phyloP scores from a whole-genome alignment of 257 asterid species.

The Ilex asprella region DNA sequence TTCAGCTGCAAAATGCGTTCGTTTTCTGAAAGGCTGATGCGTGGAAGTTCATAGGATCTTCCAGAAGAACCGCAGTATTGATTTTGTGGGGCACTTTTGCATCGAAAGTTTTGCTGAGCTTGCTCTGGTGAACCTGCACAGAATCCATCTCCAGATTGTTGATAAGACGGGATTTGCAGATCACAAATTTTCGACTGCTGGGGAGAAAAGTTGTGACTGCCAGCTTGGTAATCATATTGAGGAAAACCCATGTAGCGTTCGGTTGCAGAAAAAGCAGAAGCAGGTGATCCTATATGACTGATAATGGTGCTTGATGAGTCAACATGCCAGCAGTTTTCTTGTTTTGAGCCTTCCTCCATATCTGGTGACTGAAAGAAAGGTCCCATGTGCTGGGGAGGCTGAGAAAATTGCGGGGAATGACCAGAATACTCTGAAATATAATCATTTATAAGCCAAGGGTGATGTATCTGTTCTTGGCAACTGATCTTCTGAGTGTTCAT shows the following conservation, averaged over 20 bases:
- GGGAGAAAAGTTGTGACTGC: not conserved
- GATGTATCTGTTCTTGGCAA: too few species aligned
- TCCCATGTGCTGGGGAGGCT: too few species aligned
- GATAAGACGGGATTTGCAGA: not conserved
- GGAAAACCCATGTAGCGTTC: not conserved
- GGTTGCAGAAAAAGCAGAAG: not conserved
- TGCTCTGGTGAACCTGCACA: constrained; percentile 20
- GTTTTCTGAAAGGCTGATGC: constrained; percentile 38
- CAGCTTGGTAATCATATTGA: not conserved
- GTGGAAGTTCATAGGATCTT: constrained; percentile 32
- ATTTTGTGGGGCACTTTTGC: constrained; percentile 9
- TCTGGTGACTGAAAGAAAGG: not conserved
- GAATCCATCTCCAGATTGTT: constrained; percentile 8
- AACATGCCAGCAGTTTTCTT: not conserved
- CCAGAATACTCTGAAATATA: too few species aligned
- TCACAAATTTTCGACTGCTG: not conserved
- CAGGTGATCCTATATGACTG: not conserved
- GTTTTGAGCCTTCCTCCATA: not conserved
- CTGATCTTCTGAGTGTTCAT: too few species aligned
- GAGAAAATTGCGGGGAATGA: too few species aligned
- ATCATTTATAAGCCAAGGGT: too few species aligned
- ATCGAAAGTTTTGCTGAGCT: constrained; percentile 17
- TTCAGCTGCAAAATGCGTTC: constrained; percentile 47
- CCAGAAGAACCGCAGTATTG: constrained; percentile 18
- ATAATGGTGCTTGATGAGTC: not conserved